Base-by-base conservation (phyloP, 192 early-diverging fungal genomes). In the Backusella liffmaniae region DNA sequence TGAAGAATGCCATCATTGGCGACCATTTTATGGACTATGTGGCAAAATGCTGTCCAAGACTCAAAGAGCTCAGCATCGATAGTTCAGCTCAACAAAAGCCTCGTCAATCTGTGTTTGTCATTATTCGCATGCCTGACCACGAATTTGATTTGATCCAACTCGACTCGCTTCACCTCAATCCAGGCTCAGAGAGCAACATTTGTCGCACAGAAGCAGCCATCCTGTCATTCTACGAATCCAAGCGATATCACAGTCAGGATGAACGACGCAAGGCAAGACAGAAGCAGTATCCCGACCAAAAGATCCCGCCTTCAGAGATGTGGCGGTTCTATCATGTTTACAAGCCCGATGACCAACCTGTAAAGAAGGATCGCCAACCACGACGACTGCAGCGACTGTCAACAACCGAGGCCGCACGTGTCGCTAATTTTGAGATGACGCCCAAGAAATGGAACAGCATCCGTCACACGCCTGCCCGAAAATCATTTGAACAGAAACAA, bases 21-120 rank as follows among this genome's bases (percentile, higher is more conserved):
- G 39, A 71, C 16, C 70, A 71, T n/a, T 71, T 71, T 18, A 71
- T 71, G 70, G 70, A 71, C 29, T 71, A 71, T 49, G 42, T 71
- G 29, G 35, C 70, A 4, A 36, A 49, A 44, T 49, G 35, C 29
- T 71, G 70, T 3, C 23, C 41, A 10, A 49, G 13, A 16, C 39
- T 71, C 13, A 26, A 23, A 6, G 42, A 71, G 13, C 18, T 71
- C 4, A 46, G 23, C 41, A 71, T 71, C 5, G 35, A 36, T 30
- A 44, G 42, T 32, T 71, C 23, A 2, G 23, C 39, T 0, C 70
- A 71, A 18, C 39, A 71, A 49, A 71, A 71, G 41, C 42, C 70
- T 2, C 39, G 44, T 1, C 41, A 41, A n/a, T 71, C 70, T 1
- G 39, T 44, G 16, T 71, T 71, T 71, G 30, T 71, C n/a, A 41